Conservation (phyloP, 305 asterid species). For the Fraxinus nigra region DNA sequence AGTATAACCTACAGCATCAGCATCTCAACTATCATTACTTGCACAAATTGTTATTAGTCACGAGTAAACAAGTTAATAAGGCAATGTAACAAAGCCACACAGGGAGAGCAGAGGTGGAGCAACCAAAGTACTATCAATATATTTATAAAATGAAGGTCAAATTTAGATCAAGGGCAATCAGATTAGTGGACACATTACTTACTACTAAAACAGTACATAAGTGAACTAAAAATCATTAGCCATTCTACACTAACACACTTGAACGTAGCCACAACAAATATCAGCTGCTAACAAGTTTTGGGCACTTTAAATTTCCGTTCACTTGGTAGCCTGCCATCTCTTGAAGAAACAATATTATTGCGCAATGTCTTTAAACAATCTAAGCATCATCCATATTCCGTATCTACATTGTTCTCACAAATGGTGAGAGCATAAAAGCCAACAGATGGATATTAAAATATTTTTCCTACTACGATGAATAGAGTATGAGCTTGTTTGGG, state of each 20-base stretch:
- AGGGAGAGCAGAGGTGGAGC: not conserved
- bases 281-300: not conserved
- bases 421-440: not conserved
- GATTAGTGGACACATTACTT: not conserved
- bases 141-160: not conserved
- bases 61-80: not conserved
- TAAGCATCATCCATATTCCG: not conserved
- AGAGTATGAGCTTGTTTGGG: not conserved
- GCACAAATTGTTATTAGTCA: not conserved
- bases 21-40: slow-evolving; percentile 11
- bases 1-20: slow-evolving; percentile 57
- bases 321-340: not conserved
- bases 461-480: not conserved
- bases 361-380: not conserved
- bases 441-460: not conserved
- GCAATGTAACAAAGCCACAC: not conserved
- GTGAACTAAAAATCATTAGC: not conserved
- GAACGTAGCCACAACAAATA: not conserved
- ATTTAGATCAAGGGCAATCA: not conserved
- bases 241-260: not conserved
- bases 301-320: not conserved
- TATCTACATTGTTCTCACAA: not conserved
- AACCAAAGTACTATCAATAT: slow-evolving; percentile 10
- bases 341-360: not conserved
- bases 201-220: not conserved